Evolutionary conservation across 2,329 filamentous ascomycete genomes (phyloP).

Genomic region (Ophiosphaerella korrae): DNA sequence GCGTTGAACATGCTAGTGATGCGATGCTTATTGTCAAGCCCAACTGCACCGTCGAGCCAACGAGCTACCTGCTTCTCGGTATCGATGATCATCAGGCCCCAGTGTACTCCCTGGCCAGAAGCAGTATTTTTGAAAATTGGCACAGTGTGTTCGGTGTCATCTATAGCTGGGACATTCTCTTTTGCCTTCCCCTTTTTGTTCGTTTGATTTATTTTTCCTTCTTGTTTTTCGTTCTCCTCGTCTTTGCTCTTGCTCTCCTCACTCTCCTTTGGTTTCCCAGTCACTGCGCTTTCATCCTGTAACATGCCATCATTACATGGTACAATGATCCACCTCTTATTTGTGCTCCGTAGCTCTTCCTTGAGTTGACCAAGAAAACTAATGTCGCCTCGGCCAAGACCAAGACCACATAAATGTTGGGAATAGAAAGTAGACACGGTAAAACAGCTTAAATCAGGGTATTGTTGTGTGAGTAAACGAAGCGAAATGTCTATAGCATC

Average conservation of each 20-base stretch:
- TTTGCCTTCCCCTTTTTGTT: not conserved
- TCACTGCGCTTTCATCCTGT: no score
- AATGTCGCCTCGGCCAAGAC: not conserved
- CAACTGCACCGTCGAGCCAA: slow-evolving; percentile 4
- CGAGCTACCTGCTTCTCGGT: not conserved
- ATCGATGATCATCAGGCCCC: slow-evolving; percentile 11
- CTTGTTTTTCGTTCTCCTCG: not conserved
- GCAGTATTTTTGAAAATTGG: not conserved
- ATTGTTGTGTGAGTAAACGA: not conserved
- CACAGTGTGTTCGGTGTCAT: not conserved
- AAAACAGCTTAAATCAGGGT: not conserved
- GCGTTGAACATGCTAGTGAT: slow-evolving; percentile 1
- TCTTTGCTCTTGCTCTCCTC: not conserved
- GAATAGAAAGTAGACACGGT: not conserved
- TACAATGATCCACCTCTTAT: not conserved
- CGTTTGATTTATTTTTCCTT: not conserved
- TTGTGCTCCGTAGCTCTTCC: not conserved
- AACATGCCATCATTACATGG: slow-evolving; percentile 1
- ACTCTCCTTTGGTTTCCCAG: not conserved
- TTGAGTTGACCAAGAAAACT: not conserved
- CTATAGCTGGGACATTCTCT: not conserved
- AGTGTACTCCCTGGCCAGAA: not conserved
- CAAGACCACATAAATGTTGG: not conserved
- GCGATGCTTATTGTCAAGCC: not conserved
- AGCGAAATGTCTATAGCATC: not conserved